A percentile compares a stretch with the other conserved stretches of the same genome.
Conservation (phyloP, 2,329 filamentous ascomycete species). For the Balansia obtecta region DNA sequence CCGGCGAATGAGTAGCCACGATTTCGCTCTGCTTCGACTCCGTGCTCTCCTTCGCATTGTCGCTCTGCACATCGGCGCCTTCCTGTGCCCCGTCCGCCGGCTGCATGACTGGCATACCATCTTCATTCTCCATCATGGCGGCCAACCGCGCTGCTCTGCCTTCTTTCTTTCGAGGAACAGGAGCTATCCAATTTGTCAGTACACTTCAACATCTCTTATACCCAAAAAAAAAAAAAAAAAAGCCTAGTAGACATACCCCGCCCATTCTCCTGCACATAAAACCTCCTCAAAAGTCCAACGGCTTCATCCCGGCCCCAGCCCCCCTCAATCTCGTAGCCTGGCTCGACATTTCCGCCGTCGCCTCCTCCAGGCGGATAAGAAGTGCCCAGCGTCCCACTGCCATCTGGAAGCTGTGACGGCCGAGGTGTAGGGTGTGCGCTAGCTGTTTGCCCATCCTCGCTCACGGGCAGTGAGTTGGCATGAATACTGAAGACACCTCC, state of each 20-base stretch:
- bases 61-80: neutral
- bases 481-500: slow-evolving; percentile 88
- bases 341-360: slow-evolving; percentile 60
- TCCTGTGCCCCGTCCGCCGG: slow-evolving; percentile 1
- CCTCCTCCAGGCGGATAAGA: slow-evolving; percentile 28
- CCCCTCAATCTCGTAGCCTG: slow-evolving; percentile 69
- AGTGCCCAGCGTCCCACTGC: slow-evolving; percentile 22
- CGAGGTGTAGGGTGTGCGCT: slow-evolving; percentile 26
- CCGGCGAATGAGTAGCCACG: neutral
- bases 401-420: slow-evolving; percentile 24
- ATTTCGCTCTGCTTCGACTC: neutral
- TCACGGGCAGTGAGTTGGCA: slow-evolving; percentile 38
- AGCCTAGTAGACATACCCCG: slow-evolving; percentile 47
- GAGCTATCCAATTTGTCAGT: slow-evolving; percentile 20
- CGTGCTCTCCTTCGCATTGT: neutral
- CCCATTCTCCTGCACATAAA: slow-evolving; percentile 96
- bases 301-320: slow-evolving; percentile 86
- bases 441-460: slow-evolving; percentile 24
- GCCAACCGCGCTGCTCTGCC: slow-evolving; percentile 40
- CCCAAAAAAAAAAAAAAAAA: neutral
- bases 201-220: slow-evolving; percentile 9
- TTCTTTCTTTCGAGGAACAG: slow-evolving; percentile 42
- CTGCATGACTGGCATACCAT: slow-evolving; percentile 1
- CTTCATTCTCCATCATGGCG: slow-evolving; percentile 35
- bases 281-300: slow-evolving; percentile 80